A percentile compares a stretch with the other conserved stretches of the same genome.
These are phyloP conservation scores for Alternaria triticina DNA, from an alignment of 2,329 filamentous ascomycete species.

Conservation along the genomic window DNA sequence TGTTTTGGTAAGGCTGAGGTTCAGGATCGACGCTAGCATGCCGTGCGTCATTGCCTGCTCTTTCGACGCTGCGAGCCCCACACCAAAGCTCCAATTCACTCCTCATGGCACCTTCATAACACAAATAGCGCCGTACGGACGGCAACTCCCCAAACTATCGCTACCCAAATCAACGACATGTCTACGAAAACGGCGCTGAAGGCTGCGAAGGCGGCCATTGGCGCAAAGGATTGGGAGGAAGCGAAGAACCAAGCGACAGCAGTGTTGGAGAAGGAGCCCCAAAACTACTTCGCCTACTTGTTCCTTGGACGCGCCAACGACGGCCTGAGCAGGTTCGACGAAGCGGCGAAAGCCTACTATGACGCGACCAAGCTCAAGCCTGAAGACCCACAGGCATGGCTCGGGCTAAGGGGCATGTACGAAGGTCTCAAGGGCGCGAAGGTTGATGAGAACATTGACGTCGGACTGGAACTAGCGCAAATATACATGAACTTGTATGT, in stretches of 20 bases:
- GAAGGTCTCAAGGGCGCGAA: constrained; percentile 74
- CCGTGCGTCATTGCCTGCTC: constrained; percentile 31
- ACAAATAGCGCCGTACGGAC: constrained; percentile 16
- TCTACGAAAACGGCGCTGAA: constrained; percentile 76
- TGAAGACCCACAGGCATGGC: constrained; percentile 84
- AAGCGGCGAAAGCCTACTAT: constrained; percentile 78
- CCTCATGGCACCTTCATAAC: constrained; percentile 32
- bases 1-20: constrained; percentile 36
- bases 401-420: constrained; percentile 85
- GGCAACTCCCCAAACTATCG: neutral
- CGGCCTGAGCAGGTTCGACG: constrained; percentile 72
- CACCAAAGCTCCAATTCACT: constrained; percentile 16
- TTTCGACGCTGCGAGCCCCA: constrained; percentile 13
- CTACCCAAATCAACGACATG: constrained; percentile 22
- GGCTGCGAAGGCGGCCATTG: constrained; percentile 78
- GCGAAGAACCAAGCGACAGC: constrained; percentile 72
- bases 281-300: constrained; percentile 87
- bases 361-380: constrained; percentile 74
- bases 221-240: constrained; percentile 78
- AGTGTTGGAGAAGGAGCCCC: constrained; percentile 73
- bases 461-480: constrained; percentile 74
- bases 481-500: constrained; percentile 65
- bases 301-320: constrained; percentile 87
- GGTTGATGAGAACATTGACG: constrained; percentile 75
- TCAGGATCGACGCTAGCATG: constrained; percentile 27